Conservation (phyloP, 2,329 filamentous ascomycete genomes). For the Aspergillus sp. region DNA sequence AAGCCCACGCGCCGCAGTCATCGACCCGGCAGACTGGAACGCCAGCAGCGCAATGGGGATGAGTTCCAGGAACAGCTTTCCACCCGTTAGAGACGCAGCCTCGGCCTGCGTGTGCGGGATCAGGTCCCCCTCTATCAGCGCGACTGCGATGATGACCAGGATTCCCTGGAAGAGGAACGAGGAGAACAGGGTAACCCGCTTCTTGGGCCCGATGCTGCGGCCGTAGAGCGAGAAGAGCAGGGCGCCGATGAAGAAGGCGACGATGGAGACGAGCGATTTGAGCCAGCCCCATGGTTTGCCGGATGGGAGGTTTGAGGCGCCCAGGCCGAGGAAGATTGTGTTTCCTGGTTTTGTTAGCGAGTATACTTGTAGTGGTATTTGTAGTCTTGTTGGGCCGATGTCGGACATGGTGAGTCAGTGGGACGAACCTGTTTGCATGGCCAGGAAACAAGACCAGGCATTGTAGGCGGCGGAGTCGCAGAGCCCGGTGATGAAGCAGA, state of each 20-base stretch:
- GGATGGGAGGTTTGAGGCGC: constrained; percentile 40
- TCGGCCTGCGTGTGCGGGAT: constrained; percentile 36
- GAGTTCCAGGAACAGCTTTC: constrained; percentile 38
- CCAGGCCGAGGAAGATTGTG: constrained; percentile 49
- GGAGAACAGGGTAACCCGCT: constrained; percentile 37
- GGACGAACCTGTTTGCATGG: constrained; percentile 47
- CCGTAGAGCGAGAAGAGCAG: constrained; percentile 41
- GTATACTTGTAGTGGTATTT: neutral
- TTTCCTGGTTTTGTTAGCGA: constrained; percentile 36
- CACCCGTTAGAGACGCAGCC: constrained; percentile 36
- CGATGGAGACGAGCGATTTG: constrained; percentile 46
- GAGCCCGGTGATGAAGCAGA: constrained; percentile 43
- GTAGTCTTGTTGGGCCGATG: too few species aligned
- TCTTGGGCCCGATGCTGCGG: constrained; percentile 34
- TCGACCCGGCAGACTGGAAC: constrained; percentile 47
- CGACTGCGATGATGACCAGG: constrained; percentile 42
- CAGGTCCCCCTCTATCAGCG: constrained; percentile 38
- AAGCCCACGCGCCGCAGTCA: constrained; percentile 43
- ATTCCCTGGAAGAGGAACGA: constrained; percentile 44
- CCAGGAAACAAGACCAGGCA: constrained; percentile 49
- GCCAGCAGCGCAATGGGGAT: constrained; percentile 45
- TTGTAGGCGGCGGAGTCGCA: constrained; percentile 48
- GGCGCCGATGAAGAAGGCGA: constrained; percentile 43
- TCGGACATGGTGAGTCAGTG: constrained; percentile 11
- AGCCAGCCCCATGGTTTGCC: constrained; percentile 45